Conservation (phyloP, 2,329 filamentous ascomycete species). For the Aureobasidium sp. region DNA sequence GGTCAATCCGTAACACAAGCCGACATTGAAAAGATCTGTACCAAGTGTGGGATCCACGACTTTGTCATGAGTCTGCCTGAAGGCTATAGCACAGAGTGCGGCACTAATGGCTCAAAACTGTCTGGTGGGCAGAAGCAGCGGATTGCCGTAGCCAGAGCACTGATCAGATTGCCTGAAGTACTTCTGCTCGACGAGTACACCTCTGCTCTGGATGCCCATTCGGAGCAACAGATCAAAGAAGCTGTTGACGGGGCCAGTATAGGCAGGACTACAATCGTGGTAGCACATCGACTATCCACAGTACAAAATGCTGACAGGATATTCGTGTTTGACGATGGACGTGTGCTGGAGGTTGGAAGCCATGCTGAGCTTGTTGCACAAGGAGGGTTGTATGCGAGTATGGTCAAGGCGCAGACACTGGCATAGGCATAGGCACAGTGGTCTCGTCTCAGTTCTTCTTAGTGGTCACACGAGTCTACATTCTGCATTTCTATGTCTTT, state of each 20-base stretch:
- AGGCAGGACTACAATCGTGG: slow-evolving; percentile 58
- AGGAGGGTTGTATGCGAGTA: slow-evolving; percentile 35
- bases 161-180: slow-evolving; percentile 39
- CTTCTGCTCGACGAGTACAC: slow-evolving; percentile 41
- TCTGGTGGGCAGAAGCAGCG: slow-evolving; percentile 41
- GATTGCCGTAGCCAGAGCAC: slow-evolving; percentile 38
- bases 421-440: slow-evolving; percentile 17
- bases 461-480: neutral
- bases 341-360: slow-evolving; percentile 52
- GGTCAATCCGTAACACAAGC: slow-evolving; percentile 22
- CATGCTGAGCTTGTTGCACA: slow-evolving; percentile 49
- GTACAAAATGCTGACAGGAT: slow-evolving; percentile 75
- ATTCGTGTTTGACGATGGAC: slow-evolving; percentile 64
- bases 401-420: slow-evolving; percentile 30
- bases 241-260: slow-evolving; percentile 34
- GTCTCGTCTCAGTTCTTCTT: neutral
- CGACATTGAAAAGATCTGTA: slow-evolving; percentile 30
- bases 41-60: slow-evolving; percentile 38
- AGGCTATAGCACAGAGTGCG: slow-evolving; percentile 39
- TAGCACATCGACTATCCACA: slow-evolving; percentile 69
- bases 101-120: slow-evolving; percentile 33
- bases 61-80: slow-evolving; percentile 41
- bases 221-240: slow-evolving; percentile 35
- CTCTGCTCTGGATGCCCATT: slow-evolving; percentile 39
- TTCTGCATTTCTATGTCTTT: neutral